Conservation (phyloP, 208 protist genomes). For the Crithidia brevicula region DNA sequence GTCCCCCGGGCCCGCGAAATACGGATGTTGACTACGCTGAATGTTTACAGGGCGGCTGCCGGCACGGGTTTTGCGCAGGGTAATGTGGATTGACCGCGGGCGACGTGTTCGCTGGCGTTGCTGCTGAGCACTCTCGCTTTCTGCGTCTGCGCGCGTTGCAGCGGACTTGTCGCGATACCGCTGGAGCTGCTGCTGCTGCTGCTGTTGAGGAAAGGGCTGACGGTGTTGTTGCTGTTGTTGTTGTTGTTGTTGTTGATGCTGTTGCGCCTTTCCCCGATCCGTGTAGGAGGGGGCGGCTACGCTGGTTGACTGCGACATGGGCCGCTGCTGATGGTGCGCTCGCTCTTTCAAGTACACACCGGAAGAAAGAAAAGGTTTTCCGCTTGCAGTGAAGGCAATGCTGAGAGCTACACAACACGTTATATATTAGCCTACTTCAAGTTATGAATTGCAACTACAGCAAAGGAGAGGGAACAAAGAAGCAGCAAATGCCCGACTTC, state of each 20-base stretch:
- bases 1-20: slow-evolving; percentile 2
- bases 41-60: slow-evolving; percentile 37
- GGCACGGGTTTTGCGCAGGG: slow-evolving; percentile 38
- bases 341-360: too few relatives aligned
- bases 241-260: not conserved
- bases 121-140: not conserved
- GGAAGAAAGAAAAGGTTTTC: too few relatives aligned
- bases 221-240: slow-evolving; percentile 9
- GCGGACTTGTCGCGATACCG: slow-evolving; percentile 3
- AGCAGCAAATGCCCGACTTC: too few relatives aligned
- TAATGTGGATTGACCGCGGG: slow-evolving; percentile 42
- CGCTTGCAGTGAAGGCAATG: not conserved
- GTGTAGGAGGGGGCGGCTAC: not conserved
- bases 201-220: not conserved
- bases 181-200: slow-evolving; percentile 1
- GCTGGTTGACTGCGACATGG: slow-evolving; percentile 13
- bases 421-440: too few relatives aligned
- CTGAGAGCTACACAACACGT: too few relatives aligned
- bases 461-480: too few relatives aligned
- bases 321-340: too few relatives aligned
- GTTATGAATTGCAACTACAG: too few relatives aligned
- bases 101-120: slow-evolving; percentile 7
- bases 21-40: slow-evolving; percentile 17
- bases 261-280: not conserved
- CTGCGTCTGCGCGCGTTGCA: not conserved